Evolutionary conservation across 352 stramenopile genomes (phyloP), one percentile per base, ranked within the genome.

Genomic region (Phytophthora macrochlamydospora): DNA sequence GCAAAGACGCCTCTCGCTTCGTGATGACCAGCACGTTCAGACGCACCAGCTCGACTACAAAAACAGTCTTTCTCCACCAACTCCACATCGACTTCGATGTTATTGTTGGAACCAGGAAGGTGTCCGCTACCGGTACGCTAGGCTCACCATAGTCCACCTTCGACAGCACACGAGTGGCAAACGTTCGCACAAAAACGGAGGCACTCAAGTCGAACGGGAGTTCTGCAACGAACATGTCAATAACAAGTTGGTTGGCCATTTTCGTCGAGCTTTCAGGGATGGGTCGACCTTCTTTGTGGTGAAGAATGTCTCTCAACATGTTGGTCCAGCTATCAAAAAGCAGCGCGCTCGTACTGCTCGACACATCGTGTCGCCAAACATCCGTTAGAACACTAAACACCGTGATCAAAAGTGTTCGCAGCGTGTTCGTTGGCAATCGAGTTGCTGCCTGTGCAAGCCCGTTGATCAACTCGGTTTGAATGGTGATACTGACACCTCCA

Each of bases 41-140:
- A 14, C 65, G 56, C 9, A 65, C 60, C 29, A 81, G 51, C 37
- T 71, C 64, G 28, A 64, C 49, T 24, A 78, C 24, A 50, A 78
- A 61, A 13, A 78, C 18, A 18, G 65, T 65, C 43, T 56, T 76
- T 57, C 60, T 66, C 73, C 73, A 81, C 69, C 73, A 81, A 51
- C 43, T 68, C 73, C 73, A 80, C 31, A 49, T 31, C 4, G 62
- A 48, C 14, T 29, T 12, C 1, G 49, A 40, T 2, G 30, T 30
- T n/a, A 40, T 24, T 43, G 54, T 43, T 2, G 30, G 28, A 30
- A 59, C 52, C 35, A 81, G 50, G 31, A 78, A 66, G 0, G 24
- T 51, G 3, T 68, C 69, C 40, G 55, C 56, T 35, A 24, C 18
- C 18, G 18, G 18, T 24, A 33, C 14, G 7, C 40, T 42, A 43